These are phyloP conservation scores for Nyctanthes arbortristis DNA, from an alignment of 257 asterid species.

Conservation along the genomic window DNA sequence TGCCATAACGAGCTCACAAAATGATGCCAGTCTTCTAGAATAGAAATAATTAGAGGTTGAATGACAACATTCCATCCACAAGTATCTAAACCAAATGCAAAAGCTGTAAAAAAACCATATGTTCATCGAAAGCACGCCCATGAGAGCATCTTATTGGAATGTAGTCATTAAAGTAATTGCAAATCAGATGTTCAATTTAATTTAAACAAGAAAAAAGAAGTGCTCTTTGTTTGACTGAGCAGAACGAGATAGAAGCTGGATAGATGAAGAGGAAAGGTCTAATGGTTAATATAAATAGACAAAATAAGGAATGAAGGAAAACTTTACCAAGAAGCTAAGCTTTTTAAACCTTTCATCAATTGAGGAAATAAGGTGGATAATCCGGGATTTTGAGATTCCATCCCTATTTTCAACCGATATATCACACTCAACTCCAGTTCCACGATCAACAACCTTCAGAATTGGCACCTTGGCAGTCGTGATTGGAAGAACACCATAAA, in stretches of 20 bases:
- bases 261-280: constrained; percentile 15
- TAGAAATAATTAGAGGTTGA: background rate
- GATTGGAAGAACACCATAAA: constrained; percentile 73
- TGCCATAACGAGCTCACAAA: too few relatives aligned
- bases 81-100: background rate
- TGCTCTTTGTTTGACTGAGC: background rate
- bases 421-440: constrained; percentile 97
- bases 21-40: background rate
- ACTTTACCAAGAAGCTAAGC: constrained; percentile 87
- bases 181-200: constrained; percentile 1
- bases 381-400: constrained; percentile 78
- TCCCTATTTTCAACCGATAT: constrained; percentile 92
- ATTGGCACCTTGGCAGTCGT: constrained; percentile 91
- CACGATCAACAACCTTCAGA: constrained; percentile 85
- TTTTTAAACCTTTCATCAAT: constrained; percentile 85
- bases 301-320: constrained; percentile 16
- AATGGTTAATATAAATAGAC: constrained; percentile 11
- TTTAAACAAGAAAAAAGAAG: constrained; percentile 1
- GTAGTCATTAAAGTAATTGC: background rate
- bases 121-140: background rate
- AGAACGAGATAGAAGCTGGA: constrained; percentile 15
- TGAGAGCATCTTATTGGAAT: background rate
- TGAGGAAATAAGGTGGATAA: constrained; percentile 66
- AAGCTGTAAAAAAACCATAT: background rate
- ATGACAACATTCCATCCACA: background rate